Conservation (phyloP, 2,329 filamentous ascomycete genomes). For the Curvularia eragrostidis region DNA sequence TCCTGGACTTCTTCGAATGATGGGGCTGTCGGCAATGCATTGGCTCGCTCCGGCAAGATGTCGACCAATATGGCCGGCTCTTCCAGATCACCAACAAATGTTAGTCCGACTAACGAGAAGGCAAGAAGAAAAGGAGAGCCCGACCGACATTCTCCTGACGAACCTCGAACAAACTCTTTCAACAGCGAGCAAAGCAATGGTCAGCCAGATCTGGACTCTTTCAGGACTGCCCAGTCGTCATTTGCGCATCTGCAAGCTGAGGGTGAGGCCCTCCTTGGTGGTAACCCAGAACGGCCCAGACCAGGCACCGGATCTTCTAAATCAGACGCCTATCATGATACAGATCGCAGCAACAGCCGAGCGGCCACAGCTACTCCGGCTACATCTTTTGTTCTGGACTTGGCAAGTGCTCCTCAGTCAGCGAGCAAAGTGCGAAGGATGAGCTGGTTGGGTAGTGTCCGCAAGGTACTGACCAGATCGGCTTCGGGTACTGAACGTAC, state of each 20-base stretch:
- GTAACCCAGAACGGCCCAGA: constrained; percentile 44
- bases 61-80: constrained; percentile 43
- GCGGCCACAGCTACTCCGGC: constrained; percentile 35
- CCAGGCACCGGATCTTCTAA: constrained; percentile 42
- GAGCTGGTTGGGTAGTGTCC: constrained; percentile 50
- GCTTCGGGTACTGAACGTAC: constrained; percentile 37
- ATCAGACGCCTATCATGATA: constrained; percentile 31
- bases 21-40: constrained; percentile 54
- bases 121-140: constrained; percentile 23
- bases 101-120: constrained; percentile 39
- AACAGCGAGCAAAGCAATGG: constrained; percentile 49
- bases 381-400: constrained; percentile 34
- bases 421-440: constrained; percentile 37
- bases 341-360: constrained; percentile 33
- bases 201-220: constrained; percentile 56
- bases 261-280: constrained; percentile 60
- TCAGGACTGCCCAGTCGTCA: constrained; percentile 58
- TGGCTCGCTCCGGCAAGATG: constrained; percentile 53
- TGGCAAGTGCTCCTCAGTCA: constrained; percentile 18
- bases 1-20: constrained; percentile 52
- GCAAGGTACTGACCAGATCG: constrained; percentile 44
- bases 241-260: constrained; percentile 60
- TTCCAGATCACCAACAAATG: constrained; percentile 41
- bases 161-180: constrained; percentile 37
- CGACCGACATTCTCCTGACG: constrained; percentile 28